Evolutionary conservation across 345 rosid species (phyloP), one percentile per base, ranked within the genome.

Genomic region (Hevea brasiliensis): DNA sequence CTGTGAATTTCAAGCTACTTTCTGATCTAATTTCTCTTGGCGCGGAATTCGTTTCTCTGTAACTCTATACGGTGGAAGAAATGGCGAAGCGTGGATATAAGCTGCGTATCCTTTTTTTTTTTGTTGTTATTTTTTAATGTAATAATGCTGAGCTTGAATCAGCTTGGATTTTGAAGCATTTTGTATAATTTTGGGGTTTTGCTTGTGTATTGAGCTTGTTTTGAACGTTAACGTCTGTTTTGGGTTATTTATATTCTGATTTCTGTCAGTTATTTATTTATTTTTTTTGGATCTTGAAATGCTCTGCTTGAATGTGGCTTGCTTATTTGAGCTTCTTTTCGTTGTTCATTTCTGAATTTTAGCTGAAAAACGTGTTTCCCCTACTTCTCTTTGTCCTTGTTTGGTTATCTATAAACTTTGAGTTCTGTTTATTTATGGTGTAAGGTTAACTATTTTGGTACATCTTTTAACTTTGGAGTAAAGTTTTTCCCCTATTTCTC

Each of bases 81-180:
- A 72, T 90, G 97, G 87, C 96, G 71, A 90, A 88, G 87, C 97
- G 97, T 81, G 98, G 96, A 81, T 94, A 89, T 80, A 92, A 94
- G 89, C 92, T 94, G 65, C 98, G 98, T 94, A 94, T 94, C 98
- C 95, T 92, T 79, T 26, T 23, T 32, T 72, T 75, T 56, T 68
- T 24, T 65, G 53, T 35, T 6, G 11, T 60, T 55, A 1, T 35
- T 65, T 14, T 21, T 20, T 32, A 7, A 37, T 65, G 62, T 44
- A 3, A 1, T 45, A 61, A 68, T 59, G 57, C 7, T 72, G 53
- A 74, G 63, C 77, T 77, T 62, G 65, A 55, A 20, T 83, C 27
- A 61, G 74, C 53, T 60, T 27, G 45, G 37, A 45, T 70, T 44
- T 44, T 60, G 42, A 8, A 17, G 26, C 41, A 4, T 58, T 48